Conservation (phyloP, 148 eudicot genomes). For the Rhododendron ferrugineum region DNA sequence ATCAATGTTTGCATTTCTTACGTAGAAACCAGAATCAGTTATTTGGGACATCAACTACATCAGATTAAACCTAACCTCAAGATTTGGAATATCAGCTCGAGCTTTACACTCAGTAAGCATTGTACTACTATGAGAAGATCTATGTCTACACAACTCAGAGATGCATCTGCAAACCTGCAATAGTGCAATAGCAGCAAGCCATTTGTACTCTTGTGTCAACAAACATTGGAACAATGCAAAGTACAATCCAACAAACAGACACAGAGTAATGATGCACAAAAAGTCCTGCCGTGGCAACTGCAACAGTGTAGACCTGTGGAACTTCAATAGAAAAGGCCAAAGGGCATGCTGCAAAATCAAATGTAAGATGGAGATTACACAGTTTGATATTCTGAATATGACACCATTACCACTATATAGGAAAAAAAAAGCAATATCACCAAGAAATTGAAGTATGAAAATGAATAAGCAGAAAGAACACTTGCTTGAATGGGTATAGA, state of each 20-base stretch:
- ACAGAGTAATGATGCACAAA: neutral
- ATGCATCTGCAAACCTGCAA: conserved; percentile 95
- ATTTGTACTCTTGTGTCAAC: neutral
- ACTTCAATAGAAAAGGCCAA: conserved; percentile 13
- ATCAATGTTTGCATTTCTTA: too few species aligned
- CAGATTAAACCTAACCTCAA: conserved; percentile 53
- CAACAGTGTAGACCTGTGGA: conserved; percentile 75
- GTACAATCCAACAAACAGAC: neutral
- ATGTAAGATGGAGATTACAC: neutral
- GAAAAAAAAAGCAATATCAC: neutral
- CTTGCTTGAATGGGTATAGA: too few species aligned
- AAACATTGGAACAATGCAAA: neutral
- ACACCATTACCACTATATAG: neutral
- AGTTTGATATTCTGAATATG: neutral
- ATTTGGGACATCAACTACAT: neutral
- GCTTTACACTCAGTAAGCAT: conserved; percentile 76
- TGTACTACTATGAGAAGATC: conserved; percentile 33
- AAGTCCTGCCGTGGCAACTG: conserved; percentile 66
- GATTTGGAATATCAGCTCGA: conserved; percentile 76
- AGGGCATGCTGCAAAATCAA: conserved; percentile 71
- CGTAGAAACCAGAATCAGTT: too few species aligned
- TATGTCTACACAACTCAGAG: conserved; percentile 76
- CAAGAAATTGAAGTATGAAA: neutral
- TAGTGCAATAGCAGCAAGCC: conserved; percentile 22
- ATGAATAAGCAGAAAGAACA: too few species aligned